phyloP scores from a whole-genome alignment of 2,329 filamentous ascomycete species.

The Cladosporium sphaerospermum region DNA sequence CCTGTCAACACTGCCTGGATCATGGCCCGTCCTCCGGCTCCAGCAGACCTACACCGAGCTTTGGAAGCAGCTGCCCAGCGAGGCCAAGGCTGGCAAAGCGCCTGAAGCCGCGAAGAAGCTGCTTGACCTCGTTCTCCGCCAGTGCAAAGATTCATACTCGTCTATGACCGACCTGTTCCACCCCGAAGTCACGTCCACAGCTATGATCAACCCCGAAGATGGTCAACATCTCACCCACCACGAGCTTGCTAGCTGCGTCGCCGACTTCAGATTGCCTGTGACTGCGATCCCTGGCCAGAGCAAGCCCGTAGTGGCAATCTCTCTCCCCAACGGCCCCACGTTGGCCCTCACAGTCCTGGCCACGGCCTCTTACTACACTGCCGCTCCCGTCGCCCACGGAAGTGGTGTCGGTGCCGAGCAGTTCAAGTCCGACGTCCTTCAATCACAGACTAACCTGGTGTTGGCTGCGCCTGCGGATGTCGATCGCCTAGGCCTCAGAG shows the following conservation, averaged over 20 bases:
- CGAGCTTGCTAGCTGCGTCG: constrained; percentile 22
- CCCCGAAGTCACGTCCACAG: constrained; percentile 17
- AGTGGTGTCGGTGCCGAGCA: constrained; percentile 43
- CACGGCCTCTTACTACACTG: constrained; percentile 45
- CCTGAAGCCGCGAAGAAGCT: constrained; percentile 14
- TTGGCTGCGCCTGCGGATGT: constrained; percentile 40
- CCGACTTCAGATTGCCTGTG: constrained; percentile 23
- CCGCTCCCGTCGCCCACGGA: constrained; percentile 47
- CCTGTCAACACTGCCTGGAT: constrained; percentile 17
- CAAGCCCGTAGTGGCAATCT: constrained; percentile 46
- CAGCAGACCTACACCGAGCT: constrained; percentile 32
- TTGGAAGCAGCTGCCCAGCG: constrained; percentile 35
- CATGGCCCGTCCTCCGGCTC: constrained; percentile 27
- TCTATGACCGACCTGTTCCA: constrained; percentile 26
- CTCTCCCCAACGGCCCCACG: constrained; percentile 49
- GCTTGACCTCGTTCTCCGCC: constrained; percentile 18
- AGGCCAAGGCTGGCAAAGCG: constrained; percentile 26
- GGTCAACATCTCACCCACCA: constrained; percentile 22
- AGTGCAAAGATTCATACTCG: constrained; percentile 25
- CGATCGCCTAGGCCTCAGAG: constrained; percentile 34
- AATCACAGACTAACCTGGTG: constrained; percentile 43
- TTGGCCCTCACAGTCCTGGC: constrained; percentile 48
- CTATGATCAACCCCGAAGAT: constrained; percentile 27
- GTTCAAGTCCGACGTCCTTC: constrained; percentile 46
- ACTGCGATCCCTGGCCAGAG: constrained; percentile 4